Evolutionary conservation across 257 asterid genomes (phyloP).

Genomic region (Solanum tarijense): DNA sequence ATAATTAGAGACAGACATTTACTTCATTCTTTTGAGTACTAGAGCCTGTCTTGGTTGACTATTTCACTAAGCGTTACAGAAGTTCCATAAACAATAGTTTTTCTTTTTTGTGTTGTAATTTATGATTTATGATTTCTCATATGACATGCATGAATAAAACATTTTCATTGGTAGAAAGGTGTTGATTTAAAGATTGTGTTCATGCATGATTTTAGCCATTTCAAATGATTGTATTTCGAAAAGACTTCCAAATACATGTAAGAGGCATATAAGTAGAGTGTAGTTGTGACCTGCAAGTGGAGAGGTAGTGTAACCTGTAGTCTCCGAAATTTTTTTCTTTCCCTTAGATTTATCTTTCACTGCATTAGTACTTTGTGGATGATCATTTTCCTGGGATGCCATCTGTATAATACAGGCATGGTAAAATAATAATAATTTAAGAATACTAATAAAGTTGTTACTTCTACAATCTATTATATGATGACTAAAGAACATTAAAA

Average conservation of each 20-base stretch:
- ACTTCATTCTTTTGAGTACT: neutral
- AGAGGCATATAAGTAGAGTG: neutral
- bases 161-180: too few relatives aligned
- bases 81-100: neutral
- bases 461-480: neutral
- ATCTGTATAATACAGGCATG: neutral
- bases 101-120: neutral
- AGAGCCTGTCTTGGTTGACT: neutral
- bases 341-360: neutral
- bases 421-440: neutral
- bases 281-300: too few relatives aligned
- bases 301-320: neutral
- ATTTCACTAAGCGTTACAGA: neutral
- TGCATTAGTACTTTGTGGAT: neutral
- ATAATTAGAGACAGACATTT: neutral
- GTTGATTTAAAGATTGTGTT: too few relatives aligned
- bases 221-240: neutral
- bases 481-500: neutral
- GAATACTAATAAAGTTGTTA: neutral
- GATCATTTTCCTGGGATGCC: neutral
- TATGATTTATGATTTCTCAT: neutral
- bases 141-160: too few relatives aligned
- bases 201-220: too few relatives aligned
- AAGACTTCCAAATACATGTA: neutral
- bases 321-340: neutral